Percentiles rank a stretch among this genome's conserved stretches.
Evolutionary conservation across 208 protist genomes (phyloP).

Genomic region (Leishmania tropica): DNA sequence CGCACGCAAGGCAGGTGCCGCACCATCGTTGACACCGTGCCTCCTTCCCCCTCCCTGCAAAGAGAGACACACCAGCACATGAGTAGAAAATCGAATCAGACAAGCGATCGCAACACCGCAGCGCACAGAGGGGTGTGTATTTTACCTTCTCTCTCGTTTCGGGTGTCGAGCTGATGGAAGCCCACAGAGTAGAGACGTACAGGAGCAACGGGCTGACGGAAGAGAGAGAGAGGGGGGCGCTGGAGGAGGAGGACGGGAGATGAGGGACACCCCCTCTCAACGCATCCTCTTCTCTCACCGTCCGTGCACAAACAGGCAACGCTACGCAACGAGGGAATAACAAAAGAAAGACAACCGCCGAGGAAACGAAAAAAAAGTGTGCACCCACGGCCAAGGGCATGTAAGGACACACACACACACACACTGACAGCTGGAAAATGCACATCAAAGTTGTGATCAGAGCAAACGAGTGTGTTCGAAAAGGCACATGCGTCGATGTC

Average conservation of each 20-base stretch:
- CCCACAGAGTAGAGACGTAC: neutral
- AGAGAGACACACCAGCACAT: neutral
- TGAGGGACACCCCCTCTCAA: neutral
- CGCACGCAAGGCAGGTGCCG: neutral
- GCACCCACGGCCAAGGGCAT: neutral
- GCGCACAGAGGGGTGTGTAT: neutral
- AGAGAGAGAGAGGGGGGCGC: constrained; percentile 7
- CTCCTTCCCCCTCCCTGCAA: neutral
- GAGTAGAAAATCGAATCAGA: neutral
- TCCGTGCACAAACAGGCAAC: neutral
- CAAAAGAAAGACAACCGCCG: neutral
- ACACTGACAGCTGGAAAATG: neutral
- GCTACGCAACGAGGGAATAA: neutral
- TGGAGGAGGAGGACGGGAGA: neutral
- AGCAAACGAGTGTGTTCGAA: neutral
- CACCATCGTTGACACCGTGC: neutral
- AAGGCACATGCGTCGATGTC: neutral
- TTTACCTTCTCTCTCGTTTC: no score
- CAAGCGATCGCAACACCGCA: neutral
- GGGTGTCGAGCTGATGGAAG: neutral
- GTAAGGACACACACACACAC: neutral
- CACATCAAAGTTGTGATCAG: neutral
- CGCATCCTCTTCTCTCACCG: neutral
- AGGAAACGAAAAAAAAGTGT: neutral
- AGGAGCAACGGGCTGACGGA: neutral